Percentiles rank a stretch among this genome's conserved stretches.
These are phyloP conservation scores for Candida labiduridarum DNA, from an alignment of 1,139 yeast species.

Conservation along the genomic window DNA sequence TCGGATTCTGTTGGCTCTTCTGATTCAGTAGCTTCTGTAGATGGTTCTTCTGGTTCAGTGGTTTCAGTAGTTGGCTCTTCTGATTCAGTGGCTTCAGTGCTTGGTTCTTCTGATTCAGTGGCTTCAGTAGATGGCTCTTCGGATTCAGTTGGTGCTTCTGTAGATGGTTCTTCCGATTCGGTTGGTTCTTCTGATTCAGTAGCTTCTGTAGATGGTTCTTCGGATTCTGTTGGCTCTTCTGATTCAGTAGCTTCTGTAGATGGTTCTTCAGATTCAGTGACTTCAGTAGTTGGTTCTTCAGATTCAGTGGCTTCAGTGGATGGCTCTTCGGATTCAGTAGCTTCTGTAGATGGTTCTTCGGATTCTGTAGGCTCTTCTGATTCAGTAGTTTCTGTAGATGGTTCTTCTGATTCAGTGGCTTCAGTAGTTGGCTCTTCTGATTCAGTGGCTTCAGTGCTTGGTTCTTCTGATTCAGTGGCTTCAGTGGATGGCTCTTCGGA, in stretches of 20 bases:
- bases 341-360: background rate
- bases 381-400: background rate
- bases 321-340: no score
- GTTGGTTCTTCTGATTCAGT: background rate
- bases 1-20: background rate
- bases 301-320: conserved; percentile 4
- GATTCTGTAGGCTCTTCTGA: background rate
- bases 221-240: background rate
- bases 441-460: no score
- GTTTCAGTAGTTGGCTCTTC: background rate
- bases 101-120: background rate
- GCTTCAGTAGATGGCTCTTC: background rate
- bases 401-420: no score
- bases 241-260: background rate
- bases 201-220: background rate
- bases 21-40: conserved; percentile 4
- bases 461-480: no score
- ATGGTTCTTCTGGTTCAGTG: background rate
- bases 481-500: background rate
- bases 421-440: background rate
- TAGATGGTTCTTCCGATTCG: background rate
- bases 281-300: background rate
- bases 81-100: no score
- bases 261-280: background rate
- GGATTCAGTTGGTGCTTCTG: background rate